Evolutionary conservation across 2,329 filamentous ascomycete genomes (phyloP).

Genomic region (Pseudocercospora musae): DNA sequence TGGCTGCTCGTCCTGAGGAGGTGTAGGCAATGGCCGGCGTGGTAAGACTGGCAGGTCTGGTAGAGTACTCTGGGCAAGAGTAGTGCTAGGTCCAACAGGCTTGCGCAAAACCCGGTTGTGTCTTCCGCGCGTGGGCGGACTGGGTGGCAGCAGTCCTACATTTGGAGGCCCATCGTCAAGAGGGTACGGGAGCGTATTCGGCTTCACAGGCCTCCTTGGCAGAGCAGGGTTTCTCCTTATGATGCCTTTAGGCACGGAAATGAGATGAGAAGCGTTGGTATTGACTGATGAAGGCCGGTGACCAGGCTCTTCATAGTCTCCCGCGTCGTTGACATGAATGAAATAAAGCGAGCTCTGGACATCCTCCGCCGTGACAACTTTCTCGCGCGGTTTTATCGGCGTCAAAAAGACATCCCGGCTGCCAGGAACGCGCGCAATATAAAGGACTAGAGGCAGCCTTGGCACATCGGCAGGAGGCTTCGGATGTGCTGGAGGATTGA

Average conservation of each 20-base stretch:
- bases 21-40: slow-evolving; percentile 27
- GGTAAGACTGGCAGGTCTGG: slow-evolving; percentile 23
- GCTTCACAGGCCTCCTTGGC: slow-evolving; percentile 16
- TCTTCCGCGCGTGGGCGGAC: slow-evolving; percentile 9
- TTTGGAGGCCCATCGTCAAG: slow-evolving; percentile 13
- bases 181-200: slow-evolving; percentile 23
- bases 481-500: slow-evolving; percentile 83
- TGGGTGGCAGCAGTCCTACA: not conserved
- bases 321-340: slow-evolving; percentile 67
- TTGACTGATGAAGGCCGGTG: slow-evolving; percentile 22
- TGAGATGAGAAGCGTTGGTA: slow-evolving; percentile 22
- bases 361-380: slow-evolving; percentile 84
- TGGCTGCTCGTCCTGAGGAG: slow-evolving; percentile 23
- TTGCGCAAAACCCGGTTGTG: slow-evolving; percentile 25
- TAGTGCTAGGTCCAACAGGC: slow-evolving; percentile 17
- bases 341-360: slow-evolving; percentile 88
- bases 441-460: slow-evolving; percentile 68
- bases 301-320: slow-evolving; percentile 50
- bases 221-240: slow-evolving; percentile 20
- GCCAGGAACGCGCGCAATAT: slow-evolving; percentile 90
- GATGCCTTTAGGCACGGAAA: slow-evolving; percentile 15
- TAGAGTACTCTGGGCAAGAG: not conserved
- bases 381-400: slow-evolving; percentile 80
- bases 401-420: slow-evolving; percentile 91
- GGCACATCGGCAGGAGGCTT: slow-evolving; percentile 67